A percentile compares a stretch with the other conserved stretches of the same genome.
phyloP scores from a whole-genome alignment of 345 rosid species.

The Salix exigua region DNA sequence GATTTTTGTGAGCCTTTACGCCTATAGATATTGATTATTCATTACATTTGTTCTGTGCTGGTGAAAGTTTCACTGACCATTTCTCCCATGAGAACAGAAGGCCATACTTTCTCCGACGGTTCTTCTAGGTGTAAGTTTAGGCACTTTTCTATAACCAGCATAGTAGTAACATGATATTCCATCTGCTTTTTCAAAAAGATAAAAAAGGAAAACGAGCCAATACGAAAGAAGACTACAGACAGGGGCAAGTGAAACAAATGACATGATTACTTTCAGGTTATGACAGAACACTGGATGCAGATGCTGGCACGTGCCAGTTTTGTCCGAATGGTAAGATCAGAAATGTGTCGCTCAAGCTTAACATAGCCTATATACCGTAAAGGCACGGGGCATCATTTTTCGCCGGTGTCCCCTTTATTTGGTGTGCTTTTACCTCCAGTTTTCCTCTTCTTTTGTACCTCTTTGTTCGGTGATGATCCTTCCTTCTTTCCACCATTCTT shows the following conservation, averaged over 20 bases:
- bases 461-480: slow-evolving; percentile 41
- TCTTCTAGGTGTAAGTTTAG: neutral
- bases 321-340: neutral
- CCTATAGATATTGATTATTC: neutral
- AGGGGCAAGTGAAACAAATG: neutral
- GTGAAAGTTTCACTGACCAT: neutral
- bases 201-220: neutral
- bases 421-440: slow-evolving; percentile 37
- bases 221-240: neutral
- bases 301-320: neutral
- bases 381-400: slow-evolving; percentile 1
- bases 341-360: neutral
- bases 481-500: slow-evolving; percentile 62
- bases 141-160: neutral
- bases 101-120: too few relatives aligned
- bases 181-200: neutral
- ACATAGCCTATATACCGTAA: too few relatives aligned
- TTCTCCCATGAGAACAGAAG: too few relatives aligned
- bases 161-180: too few relatives aligned
- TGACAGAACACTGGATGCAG: too few relatives aligned
- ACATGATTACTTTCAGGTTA: neutral
- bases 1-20: neutral
- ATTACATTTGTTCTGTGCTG: neutral
- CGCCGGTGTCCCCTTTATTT: slow-evolving; percentile 1
- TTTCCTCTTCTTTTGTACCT: slow-evolving; percentile 48